Evolutionary conservation across 2,329 filamentous ascomycete species (phyloP).

Genomic region (Alternaria sp.): DNA sequence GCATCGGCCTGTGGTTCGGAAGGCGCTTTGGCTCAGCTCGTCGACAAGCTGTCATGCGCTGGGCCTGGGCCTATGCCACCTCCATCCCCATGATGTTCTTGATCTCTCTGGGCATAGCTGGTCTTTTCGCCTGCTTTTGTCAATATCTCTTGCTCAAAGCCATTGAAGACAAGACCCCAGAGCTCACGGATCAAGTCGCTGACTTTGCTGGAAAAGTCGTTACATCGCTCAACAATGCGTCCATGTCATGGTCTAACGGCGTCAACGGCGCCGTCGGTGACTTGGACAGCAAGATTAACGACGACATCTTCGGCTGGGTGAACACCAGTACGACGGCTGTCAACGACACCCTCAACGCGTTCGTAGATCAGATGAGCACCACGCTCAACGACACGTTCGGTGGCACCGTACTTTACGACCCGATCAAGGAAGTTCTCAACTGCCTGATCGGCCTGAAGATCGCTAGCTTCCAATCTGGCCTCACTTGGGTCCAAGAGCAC

Average conservation of each 20-base stretch:
- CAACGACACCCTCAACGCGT: slow-evolving; percentile 84
- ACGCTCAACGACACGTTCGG: slow-evolving; percentile 82
- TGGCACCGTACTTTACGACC: slow-evolving; percentile 79
- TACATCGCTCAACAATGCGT: slow-evolving; percentile 74
- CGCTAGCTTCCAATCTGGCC: slow-evolving; percentile 80
- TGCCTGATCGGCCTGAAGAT: slow-evolving; percentile 92
- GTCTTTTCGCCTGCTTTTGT: slow-evolving; percentile 82
- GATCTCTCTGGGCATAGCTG: slow-evolving; percentile 81
- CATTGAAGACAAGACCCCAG: slow-evolving; percentile 79
- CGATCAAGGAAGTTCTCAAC: slow-evolving; percentile 80
- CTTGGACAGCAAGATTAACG: slow-evolving; percentile 78
- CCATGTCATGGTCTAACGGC: slow-evolving; percentile 76
- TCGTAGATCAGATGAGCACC: slow-evolving; percentile 78
- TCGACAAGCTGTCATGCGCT: slow-evolving; percentile 77
- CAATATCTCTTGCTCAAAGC: slow-evolving; percentile 80
- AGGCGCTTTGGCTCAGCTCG: slow-evolving; percentile 69
- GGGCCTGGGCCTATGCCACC: slow-evolving; percentile 88
- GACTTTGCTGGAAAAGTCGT: slow-evolving; percentile 83
- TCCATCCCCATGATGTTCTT: slow-evolving; percentile 86
- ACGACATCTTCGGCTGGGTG: slow-evolving; percentile 87
- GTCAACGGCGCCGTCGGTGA: slow-evolving; percentile 76
- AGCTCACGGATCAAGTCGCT: slow-evolving; percentile 76
- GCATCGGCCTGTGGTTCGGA: slow-evolving; percentile 74
- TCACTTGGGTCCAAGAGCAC: slow-evolving; percentile 93
- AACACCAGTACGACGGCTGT: slow-evolving; percentile 82